Evolutionary conservation across 805 yeast genomes (phyloP), one percentile per base, ranked within the genome.

Genomic region (Teunomyces aglyptinius): DNA sequence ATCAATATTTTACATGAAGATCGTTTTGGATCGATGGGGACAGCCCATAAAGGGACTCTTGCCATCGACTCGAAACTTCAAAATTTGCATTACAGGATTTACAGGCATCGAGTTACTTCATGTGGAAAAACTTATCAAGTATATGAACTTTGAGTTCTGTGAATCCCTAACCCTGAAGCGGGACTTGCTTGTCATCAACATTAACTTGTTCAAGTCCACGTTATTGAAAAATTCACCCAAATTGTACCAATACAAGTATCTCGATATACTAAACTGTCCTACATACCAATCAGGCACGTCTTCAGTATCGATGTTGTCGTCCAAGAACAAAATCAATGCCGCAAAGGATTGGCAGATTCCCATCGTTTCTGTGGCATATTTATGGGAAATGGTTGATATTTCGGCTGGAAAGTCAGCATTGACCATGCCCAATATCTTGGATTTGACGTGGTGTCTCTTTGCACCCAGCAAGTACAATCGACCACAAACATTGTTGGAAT

Each of bases 101-200:
- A 75, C 82, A 16, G 96, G 95, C 0, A 81, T 86, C 22, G 95
- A 89, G 62, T 65, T 81, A 13, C 65, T 86, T 35, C 96, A 89
- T 64, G 59, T 86, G 10, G 80, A 78, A 6, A 85, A 86, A 57
- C 71, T 92, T 38, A 71, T 89, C 6, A 56, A 68, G 15, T 58
- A 76, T 24, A 55, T 86, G 19, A 82, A 85, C 20, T 79, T 84
- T 44, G 68, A 70, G 34, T 72, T 75, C 45, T 66, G 73, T 40
- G 79, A 75, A 0, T 67, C 76, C 2, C 67, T 88, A 45, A 75
- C 77, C 3, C 56, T 71, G 4, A 64, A 69, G 8, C 67, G 86
- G 34, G 86, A 85, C 53, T 57, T 85, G 12, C 66, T 89, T 27
- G 65, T 88, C 2, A 68, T 81, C 22, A 81, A 82, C 55, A 62